A percentile compares a stretch with the other conserved stretches of the same genome.
phyloP scores from a whole-genome alignment of 2,329 filamentous ascomycete species.

The Colletotrichum sp. region DNA sequence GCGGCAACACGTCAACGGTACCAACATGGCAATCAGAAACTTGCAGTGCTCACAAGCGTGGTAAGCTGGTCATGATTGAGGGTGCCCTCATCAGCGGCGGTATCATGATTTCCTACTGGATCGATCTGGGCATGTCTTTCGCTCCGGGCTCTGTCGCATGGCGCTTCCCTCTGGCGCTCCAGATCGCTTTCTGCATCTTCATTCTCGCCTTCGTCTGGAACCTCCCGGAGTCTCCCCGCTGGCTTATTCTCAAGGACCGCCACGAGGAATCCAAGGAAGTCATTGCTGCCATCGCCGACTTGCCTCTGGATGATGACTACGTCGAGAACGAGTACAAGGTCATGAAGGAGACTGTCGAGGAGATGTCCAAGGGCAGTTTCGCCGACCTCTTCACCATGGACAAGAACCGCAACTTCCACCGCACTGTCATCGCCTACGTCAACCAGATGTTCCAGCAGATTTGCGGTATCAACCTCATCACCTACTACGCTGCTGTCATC shows the following conservation, averaged over 20 bases:
- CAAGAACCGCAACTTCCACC: conserved; percentile 60
- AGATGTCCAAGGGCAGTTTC: conserved; percentile 59
- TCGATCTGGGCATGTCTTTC: conserved; percentile 63
- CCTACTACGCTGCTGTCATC: conserved; percentile 27
- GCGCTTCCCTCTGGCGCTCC: conserved; percentile 66
- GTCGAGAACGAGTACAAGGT: conserved; percentile 58
- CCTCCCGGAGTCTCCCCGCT: conserved; percentile 59
- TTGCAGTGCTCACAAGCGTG: conserved; percentile 60
- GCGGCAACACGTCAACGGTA: conserved; percentile 48
- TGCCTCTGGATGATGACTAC: conserved; percentile 51
- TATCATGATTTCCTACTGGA: conserved; percentile 64
- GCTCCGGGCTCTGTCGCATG: conserved; percentile 54
- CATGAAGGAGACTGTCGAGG: conserved; percentile 70
- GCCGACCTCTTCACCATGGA: conserved; percentile 63
- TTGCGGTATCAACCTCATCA: conserved; percentile 32
- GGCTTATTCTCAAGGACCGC: conserved; percentile 42
- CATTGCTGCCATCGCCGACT: conserved; percentile 44
- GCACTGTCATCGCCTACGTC: conserved; percentile 58
- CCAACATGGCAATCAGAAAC: conserved; percentile 68
- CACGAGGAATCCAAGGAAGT: conserved; percentile 48
- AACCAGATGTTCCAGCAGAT: conserved; percentile 60
- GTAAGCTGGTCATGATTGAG: conserved; percentile 67
- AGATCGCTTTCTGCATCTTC: conserved; percentile 63
- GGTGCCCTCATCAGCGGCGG: conserved; percentile 62
- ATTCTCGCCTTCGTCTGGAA: conserved; percentile 58